Evolutionary conservation across 148 eudicot species (phyloP).

Genomic region (Rhododendron kiyosumense): DNA sequence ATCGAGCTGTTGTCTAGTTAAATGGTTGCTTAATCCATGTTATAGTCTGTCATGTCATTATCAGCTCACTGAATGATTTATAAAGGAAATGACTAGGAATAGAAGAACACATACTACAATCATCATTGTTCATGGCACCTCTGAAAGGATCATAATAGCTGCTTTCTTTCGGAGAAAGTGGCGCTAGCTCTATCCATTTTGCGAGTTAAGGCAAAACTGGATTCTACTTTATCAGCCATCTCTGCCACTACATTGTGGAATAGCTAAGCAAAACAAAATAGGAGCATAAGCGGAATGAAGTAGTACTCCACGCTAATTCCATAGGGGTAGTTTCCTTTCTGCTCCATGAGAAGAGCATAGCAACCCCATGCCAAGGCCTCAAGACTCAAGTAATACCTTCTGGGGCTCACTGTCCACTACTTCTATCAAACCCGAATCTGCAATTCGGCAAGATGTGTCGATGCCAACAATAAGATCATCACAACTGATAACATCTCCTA

Average conservation of each 20-base stretch:
- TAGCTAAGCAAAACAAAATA: not conserved
- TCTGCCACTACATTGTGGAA: not conserved
- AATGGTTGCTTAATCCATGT: not conserved
- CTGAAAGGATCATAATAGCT: not conserved
- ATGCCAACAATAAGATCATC: not conserved
- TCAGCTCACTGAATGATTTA: not conserved
- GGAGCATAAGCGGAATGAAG: not conserved
- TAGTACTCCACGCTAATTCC: not conserved
- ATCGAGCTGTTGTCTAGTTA: not conserved
- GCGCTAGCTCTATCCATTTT: not conserved
- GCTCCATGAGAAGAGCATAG: not conserved
- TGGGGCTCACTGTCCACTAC: not conserved
- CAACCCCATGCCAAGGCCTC: not conserved
- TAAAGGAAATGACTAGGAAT: not conserved
- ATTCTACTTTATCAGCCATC: not conserved
- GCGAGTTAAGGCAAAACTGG: not conserved
- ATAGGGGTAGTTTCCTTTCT: not conserved
- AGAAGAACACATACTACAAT: not conserved
- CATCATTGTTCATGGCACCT: not conserved
- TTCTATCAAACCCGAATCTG: not conserved
- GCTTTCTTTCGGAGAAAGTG: not conserved
- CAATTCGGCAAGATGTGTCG: not conserved
- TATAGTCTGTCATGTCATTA: not conserved
- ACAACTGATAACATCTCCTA: not conserved
- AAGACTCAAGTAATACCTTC: not conserved